Evolutionary conservation across 1,284 basidiomycete genomes (phyloP).

Genomic region (Pyrrhoderma noxium): DNA sequence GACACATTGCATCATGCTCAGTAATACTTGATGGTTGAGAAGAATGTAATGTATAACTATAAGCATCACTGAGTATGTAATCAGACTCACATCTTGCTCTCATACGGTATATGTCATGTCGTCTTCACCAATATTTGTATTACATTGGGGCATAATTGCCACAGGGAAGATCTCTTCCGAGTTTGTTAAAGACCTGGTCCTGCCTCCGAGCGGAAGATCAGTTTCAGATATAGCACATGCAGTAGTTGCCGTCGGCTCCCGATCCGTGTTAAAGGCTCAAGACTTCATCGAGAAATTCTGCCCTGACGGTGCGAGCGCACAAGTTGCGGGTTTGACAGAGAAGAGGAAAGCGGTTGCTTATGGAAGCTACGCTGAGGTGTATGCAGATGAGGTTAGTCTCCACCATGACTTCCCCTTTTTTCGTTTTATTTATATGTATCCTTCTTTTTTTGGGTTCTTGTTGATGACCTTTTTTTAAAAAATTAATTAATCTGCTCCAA

Average conservation of each 20-base stretch:
- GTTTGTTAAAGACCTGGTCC: constrained; percentile 22
- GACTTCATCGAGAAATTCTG: constrained; percentile 30
- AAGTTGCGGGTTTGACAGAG: constrained; percentile 5
- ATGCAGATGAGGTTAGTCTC: constrained; percentile 18
- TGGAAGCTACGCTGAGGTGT: constrained; percentile 38
- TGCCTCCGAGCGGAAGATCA: constrained; percentile 23
- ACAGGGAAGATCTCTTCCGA: constrained; percentile 20
- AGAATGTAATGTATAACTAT: no score
- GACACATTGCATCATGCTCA: no score
- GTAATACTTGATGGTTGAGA: no score
- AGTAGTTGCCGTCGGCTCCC: constrained; percentile 36
- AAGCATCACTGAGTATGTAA: no score
- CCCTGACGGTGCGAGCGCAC: constrained; percentile 23
- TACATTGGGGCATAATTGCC: constrained; percentile 17
- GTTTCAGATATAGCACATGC: constrained; percentile 37
- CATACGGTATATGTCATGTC: no score
- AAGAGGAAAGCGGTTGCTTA: constrained; percentile 27
- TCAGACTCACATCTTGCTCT: no score
- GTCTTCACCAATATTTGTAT: constrained; percentile 6
- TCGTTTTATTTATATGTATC: no score
- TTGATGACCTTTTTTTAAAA: not conserved
- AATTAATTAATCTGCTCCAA: not conserved
- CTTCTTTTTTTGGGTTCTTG: no score
- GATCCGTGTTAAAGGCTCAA: constrained; percentile 31
- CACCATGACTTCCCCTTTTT: no score